These are phyloP conservation scores for Thuja plicata DNA, from an alignment of 83 land plant genomes.

Conservation along the genomic window DNA sequence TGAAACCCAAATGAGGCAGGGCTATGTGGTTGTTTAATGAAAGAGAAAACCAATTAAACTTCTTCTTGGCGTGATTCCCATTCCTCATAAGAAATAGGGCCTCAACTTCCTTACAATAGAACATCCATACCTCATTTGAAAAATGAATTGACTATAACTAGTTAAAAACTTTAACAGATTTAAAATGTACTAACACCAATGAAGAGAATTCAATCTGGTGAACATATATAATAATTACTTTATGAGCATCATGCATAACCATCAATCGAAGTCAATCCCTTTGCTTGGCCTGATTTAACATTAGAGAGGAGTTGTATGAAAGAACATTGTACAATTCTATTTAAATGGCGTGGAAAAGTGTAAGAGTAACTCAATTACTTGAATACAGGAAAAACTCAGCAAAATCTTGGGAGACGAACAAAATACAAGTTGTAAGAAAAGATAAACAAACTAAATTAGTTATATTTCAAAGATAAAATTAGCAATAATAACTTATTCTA, in stretches of 20 bases:
- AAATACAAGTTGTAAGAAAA: too few relatives aligned
- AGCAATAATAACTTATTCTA: too few relatives aligned
- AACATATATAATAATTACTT: background rate
- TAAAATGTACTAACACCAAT: background rate
- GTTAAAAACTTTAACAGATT: background rate
- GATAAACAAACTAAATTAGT: too few relatives aligned
- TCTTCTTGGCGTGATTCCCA: background rate
- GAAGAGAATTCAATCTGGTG: background rate
- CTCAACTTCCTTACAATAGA: background rate
- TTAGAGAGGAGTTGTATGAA: background rate
- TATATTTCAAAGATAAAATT: too few relatives aligned
- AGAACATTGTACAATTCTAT: too few relatives aligned
- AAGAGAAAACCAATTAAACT: background rate
- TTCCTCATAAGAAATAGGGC: background rate
- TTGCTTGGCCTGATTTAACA: background rate
- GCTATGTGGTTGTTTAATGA: background rate
- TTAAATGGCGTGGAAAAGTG: too few relatives aligned
- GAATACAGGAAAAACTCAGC: too few relatives aligned
- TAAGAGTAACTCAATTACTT: too few relatives aligned
- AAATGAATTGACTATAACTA: background rate
- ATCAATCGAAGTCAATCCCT: background rate
- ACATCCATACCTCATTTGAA: background rate
- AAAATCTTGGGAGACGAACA: too few relatives aligned
- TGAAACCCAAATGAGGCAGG: background rate
- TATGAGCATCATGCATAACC: background rate